Base-by-base conservation (phyloP, 2,329 filamentous ascomycete genomes). In the Pleurostoma richardsiae region DNA sequence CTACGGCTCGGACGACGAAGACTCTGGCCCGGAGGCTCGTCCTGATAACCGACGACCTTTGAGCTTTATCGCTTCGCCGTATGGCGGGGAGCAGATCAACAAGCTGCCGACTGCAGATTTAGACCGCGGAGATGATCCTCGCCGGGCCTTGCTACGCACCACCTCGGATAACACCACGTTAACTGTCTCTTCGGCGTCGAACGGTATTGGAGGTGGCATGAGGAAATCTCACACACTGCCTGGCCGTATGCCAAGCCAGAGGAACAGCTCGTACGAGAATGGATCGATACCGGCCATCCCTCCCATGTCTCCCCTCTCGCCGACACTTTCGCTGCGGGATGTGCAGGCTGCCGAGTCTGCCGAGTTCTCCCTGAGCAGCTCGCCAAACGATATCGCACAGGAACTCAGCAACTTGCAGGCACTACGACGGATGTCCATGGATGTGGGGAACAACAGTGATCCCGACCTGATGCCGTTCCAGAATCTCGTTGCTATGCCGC, bases 321-420 rank as follows among this genome's bases (percentile, higher is more conserved):
- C 83, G 3, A 75, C 76, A 2, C 64, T 74, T 6, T 76, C 76
- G 4, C 66, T 74, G 50, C 77, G 69, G 49, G 79, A 74, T 55
- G 79, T 73, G 59, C 76, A 74, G 61, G 73, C 47, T 59, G 72
- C 71, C 58, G 82, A 83, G 50, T 83, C 88, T 46, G 84, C 86
- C 43, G 79, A 92, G 53, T 92, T 91, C 58, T 83, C 92, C 56
- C 79, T 95, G 52, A 88, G 91, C 60, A 94, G 94, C 64, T 86
- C 92, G 59, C 86, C 91, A 1, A 90, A 85, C 49, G 90, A 91
- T 51, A 88, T 96, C 49, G 90, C 90, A 29, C 89, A 95, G 68
- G 91, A 96, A 69, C 72, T 96, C 57, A 95, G 86, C 72, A 96
- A 96, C 60, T 70, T 96, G 50, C 90, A 95, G 65, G 91, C 91